These are phyloP conservation scores for Sporothrix euskadiensis DNA, from an alignment of 2,329 filamentous ascomycete species.

Conservation along the genomic window DNA sequence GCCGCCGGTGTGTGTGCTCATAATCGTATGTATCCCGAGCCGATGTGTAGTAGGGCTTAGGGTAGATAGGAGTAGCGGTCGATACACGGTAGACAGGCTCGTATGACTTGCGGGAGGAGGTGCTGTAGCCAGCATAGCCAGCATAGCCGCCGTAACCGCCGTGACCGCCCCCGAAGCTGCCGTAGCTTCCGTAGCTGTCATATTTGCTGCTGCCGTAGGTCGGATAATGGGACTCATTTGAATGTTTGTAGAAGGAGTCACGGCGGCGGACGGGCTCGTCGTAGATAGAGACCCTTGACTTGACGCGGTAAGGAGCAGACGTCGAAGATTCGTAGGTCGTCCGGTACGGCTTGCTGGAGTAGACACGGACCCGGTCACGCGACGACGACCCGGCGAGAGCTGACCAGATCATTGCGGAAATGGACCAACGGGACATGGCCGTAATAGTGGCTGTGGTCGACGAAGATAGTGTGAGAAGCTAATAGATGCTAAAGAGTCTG, in stretches of 20 bases:
- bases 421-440: conserved; percentile 7
- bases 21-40: neutral
- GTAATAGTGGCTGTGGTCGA: neutral
- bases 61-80: neutral
- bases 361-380: neutral
- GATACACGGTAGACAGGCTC: neutral
- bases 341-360: neutral
- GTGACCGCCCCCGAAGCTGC: too few species aligned
- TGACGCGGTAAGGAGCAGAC: neutral
- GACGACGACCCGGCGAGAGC: neutral
- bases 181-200: too few species aligned
- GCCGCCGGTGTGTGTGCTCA: neutral
- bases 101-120: neutral
- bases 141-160: neutral
- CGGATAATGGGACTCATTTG: neutral
- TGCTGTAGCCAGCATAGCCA: neutral
- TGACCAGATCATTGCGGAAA: neutral
- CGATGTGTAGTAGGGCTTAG: neutral
- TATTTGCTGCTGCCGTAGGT: neutral
- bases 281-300: neutral
- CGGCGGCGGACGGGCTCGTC: neutral
- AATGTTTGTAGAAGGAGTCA: neutral
- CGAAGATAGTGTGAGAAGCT: neutral
- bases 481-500: neutral
- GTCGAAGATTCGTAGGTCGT: neutral